Base-by-base conservation (phyloP, 2,329 filamentous ascomycete species). In the Claviceps fusiformis region DNA sequence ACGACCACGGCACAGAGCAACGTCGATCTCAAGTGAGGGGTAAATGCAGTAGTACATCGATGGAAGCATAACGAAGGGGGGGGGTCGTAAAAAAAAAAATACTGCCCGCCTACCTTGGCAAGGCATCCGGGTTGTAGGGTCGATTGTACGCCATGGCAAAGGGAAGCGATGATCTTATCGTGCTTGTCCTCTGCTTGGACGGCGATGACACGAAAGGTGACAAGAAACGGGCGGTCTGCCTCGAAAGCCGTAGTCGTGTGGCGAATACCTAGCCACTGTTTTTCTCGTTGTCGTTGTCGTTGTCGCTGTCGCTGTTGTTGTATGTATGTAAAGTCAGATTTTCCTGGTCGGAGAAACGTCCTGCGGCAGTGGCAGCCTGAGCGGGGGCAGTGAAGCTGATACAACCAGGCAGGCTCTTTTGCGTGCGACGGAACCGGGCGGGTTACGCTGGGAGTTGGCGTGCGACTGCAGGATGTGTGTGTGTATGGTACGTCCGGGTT, bases 41-140 rank as follows among this genome's bases (percentile, higher is more conserved):
- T 33, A 9, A 39, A 27, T n/a, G 10, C 11, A 27, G 33, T 9
- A 17, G 31, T 35, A 27, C n/a, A 51, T 44, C n/a, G 8, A 13
- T 11, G 57, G 57, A 15, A 50, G 60, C 49, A 39, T 4, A 8
- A 6, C 11, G 19, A 19, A n/a, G 1, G 3, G 9, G 5, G 31
- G 31, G 6, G 52, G n/a, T n/a, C n/a, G n/a, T n/a, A 72, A 17
- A n/a, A 58, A 61, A 27, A 29, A 39, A 50, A 24, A 72, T 7
- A 7, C 15, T n/a, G 5, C 15, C 17, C 2, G 6, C 85, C 74
- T 78, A 93, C 87, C 89, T 89, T 67, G 92, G 92, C 60, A 98
- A 82, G 68, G 90, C 88, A 75, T 98, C 92, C 39, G 91, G 91
- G 70, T 98, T 95, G 75, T 90, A 93, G 55, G 86, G 82, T 70